phyloP scores from a whole-genome alignment of 192 early-diverging fungal genomes.

The Anaeromyces robustus region DNA sequence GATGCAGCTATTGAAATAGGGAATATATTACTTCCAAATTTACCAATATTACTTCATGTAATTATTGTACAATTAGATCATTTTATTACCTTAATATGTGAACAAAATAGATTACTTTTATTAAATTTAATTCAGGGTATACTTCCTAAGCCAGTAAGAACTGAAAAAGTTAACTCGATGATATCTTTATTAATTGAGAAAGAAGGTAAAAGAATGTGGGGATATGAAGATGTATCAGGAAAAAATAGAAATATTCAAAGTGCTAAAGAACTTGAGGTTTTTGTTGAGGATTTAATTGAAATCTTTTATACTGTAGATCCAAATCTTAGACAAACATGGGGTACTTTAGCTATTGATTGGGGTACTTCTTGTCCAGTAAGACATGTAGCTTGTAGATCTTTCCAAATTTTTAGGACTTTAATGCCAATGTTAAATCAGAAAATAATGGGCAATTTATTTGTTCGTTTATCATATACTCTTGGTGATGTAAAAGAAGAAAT shows the following conservation, averaged over 20 bases:
- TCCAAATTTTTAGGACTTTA: slow-evolving; percentile 63
- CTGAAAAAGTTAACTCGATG: slow-evolving; percentile 21
- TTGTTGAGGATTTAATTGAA: slow-evolving; percentile 24
- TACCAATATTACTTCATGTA: slow-evolving; percentile 57
- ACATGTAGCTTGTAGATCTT: slow-evolving; percentile 73
- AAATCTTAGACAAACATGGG: slow-evolving; percentile 53
- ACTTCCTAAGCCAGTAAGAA: slow-evolving; percentile 19
- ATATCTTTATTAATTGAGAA: slow-evolving; percentile 32
- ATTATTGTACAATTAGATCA: slow-evolving; percentile 74
- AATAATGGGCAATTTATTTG: slow-evolving; percentile 62
- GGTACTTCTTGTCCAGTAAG: slow-evolving; percentile 67
- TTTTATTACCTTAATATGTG: slow-evolving; percentile 55
- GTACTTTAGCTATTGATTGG: slow-evolving; percentile 63
- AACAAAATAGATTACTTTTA: slow-evolving; percentile 54
- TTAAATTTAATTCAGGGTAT: slow-evolving; percentile 63
- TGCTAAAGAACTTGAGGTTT: slow-evolving; percentile 12
- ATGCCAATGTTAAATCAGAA: slow-evolving; percentile 51
- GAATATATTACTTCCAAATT: slow-evolving; percentile 33
- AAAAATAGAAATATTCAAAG: slow-evolving; percentile 19
- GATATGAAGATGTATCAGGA: slow-evolving; percentile 59
- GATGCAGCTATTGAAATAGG: slow-evolving; percentile 66
- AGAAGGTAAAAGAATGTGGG: slow-evolving; percentile 64
- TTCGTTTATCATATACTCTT: slow-evolving; percentile 57
- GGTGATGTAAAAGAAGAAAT: slow-evolving; percentile 58
- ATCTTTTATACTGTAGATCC: slow-evolving; percentile 23